Evolutionary conservation across 495 filamentous ascomycete species (phyloP).

Genomic region (Xylaria sp.): DNA sequence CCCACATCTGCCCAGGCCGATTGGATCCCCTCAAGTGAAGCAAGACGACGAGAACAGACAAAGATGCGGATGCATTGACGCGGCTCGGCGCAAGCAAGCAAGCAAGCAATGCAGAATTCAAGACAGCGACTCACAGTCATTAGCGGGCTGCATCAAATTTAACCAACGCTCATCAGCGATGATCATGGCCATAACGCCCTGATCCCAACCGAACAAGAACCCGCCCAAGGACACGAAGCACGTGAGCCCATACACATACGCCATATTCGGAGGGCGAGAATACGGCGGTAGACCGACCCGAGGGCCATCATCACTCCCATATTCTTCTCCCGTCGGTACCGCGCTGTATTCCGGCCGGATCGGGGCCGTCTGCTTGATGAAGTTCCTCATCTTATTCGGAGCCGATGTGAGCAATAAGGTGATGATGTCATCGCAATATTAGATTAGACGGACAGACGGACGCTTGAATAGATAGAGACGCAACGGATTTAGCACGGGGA

Average conservation of each 20-base stretch:
- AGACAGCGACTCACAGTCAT: conserved; percentile 24
- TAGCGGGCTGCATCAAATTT: conserved; percentile 35
- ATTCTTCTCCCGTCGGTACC: not conserved
- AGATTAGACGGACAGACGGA: not conserved
- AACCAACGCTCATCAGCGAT: conserved; percentile 59
- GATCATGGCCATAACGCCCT: conserved; percentile 63
- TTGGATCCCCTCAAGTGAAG: not conserved
- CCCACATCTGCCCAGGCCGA: no score
- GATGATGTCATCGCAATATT: conserved; percentile 7
- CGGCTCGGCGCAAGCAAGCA: not conserved
- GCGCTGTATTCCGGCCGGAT: conserved; percentile 29
- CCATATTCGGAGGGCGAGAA: conserved; percentile 21
- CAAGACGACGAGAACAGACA: not conserved
- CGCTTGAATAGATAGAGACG: not conserved
- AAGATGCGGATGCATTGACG: no score
- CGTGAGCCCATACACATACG: conserved; percentile 38
- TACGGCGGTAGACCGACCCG: not conserved
- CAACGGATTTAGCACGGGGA: not conserved
- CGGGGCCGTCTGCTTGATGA: conserved; percentile 34
- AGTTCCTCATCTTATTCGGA: conserved; percentile 20
- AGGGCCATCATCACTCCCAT: not conserved
- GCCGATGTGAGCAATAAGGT: not conserved
- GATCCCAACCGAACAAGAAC: conserved; percentile 64
- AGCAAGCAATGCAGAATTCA: not conserved
- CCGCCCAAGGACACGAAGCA: conserved; percentile 38